These are phyloP conservation scores for Sporothrix inflata DNA, from an alignment of 2,329 filamentous ascomycete genomes.

Conservation along the genomic window DNA sequence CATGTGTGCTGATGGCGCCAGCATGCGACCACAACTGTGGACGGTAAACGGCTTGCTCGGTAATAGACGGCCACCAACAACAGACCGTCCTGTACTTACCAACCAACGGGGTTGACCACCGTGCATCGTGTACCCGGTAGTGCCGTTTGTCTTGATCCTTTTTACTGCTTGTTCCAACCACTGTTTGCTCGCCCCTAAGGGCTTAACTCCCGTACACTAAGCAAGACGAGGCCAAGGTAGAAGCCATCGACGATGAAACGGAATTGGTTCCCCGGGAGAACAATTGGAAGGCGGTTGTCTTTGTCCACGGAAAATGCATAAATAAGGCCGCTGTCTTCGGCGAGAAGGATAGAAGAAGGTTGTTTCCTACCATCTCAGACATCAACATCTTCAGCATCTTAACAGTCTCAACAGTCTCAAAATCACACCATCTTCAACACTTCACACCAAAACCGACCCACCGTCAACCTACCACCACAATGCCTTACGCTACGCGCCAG, in stretches of 20 bases:
- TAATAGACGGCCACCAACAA: not conserved
- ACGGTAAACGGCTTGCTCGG: not conserved
- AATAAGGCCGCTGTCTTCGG: too few species aligned
- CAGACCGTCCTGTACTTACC: not conserved
- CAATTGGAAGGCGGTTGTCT: too few species aligned
- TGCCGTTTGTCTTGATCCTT: too few species aligned
- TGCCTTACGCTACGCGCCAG: conserved; percentile 44
- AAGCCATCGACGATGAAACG: not conserved
- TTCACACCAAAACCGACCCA: too few species aligned
- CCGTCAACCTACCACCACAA: not conserved
- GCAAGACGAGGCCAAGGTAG: not conserved
- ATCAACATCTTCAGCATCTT: too few species aligned
- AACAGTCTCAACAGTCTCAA: too few species aligned
- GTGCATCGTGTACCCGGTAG: too few species aligned
- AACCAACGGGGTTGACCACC: not conserved
- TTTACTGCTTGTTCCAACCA: too few species aligned
- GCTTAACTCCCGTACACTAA: not conserved
- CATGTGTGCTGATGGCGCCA: not conserved
- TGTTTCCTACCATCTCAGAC: too few species aligned
- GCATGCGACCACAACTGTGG: not conserved
- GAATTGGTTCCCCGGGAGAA: not conserved
- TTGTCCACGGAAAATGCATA: too few species aligned
- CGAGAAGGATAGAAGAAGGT: too few species aligned
- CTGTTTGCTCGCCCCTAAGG: not conserved
- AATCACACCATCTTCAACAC: not conserved